phyloP scores from a whole-genome alignment of 2,329 filamentous ascomycete species.

The Fusarium haematococcum region DNA sequence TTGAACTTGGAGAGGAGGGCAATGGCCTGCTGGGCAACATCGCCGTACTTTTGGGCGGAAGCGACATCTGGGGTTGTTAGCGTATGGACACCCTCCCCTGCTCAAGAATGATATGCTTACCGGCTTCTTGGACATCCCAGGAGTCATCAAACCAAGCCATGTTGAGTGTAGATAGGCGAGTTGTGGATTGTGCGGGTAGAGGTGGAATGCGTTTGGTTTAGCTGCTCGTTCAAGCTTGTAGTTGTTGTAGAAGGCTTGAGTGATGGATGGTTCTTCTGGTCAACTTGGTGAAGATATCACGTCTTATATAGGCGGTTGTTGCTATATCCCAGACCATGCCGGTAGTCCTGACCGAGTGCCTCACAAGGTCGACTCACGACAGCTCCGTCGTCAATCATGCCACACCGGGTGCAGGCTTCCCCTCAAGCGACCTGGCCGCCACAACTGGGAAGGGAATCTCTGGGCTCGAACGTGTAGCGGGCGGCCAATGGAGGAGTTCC shows the following conservation, averaged over 20 bases:
- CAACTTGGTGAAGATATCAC: not conserved
- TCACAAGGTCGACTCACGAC: not conserved
- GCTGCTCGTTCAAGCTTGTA: not conserved
- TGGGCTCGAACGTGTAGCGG: not conserved
- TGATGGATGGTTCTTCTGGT: not conserved
- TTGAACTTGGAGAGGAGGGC: conserved; percentile 20
- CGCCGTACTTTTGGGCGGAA: conserved; percentile 22
- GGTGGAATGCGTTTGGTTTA: not conserved
- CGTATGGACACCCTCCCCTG: not conserved
- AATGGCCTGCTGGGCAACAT: conserved; percentile 22
- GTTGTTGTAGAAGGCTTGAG: not conserved
- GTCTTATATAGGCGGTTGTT: not conserved
- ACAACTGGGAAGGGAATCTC: conserved; percentile 3
- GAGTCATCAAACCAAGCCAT: conserved; percentile 34
- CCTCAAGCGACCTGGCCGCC: conserved; percentile 16
- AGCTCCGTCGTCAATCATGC: conserved; percentile 8
- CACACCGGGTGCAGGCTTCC: conserved; percentile 9
- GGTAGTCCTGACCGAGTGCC: not conserved
- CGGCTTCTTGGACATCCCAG: conserved; percentile 28
- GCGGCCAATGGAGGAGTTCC: conserved; percentile 21
- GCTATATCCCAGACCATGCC: not conserved
- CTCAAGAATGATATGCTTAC: not conserved
- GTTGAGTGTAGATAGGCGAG: not conserved
- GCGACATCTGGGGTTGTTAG: conserved; percentile 20
- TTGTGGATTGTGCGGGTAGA: not conserved